Base-by-base conservation (phyloP, 169 alveolate species). In the Babesia sp. region DNA sequence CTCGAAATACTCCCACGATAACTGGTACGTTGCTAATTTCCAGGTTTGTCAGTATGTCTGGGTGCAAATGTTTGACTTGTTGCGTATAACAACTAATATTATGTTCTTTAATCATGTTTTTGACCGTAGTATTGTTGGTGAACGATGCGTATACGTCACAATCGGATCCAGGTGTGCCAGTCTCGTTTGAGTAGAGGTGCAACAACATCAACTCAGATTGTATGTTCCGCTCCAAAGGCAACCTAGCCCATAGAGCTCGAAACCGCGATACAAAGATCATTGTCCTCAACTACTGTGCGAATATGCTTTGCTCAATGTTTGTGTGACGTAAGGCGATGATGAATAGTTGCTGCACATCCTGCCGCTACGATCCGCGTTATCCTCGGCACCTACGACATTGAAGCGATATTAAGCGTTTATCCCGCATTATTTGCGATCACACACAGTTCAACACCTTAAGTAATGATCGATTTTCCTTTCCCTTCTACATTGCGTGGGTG, bases 11-110 rank as follows among this genome's bases (percentile, higher is more conserved):
- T 26, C 74, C 80, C 39, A 76, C 45, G 16, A 68, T 31, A 5
- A 69, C 61, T 28, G 86, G 86, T 1, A 67, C 86, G 33, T 73
- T 76, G 8, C 34, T 66, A 24, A 76, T 51, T 18, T 55, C 80
- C 4, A 76, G 57, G 37, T 55, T 53, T 22, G 69, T 63, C 24
- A 76, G 14, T 0, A 66, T 24, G 12, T 54, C 57, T 2, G 55
- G 56, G 31, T 58, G 79, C 29, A 67, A 18, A 9, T 60, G 37
- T 0, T 44, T 34, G 20, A 67, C 66, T 28, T 76, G 73, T 48
- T 54, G 59, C 0, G 53, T 51, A 16, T 66, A 76, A 34, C 86
- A 76, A 26, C 50, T 66, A 24, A 76, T 66, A 33, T 53, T 50
- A n/a, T 55, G 54, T 3, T 60, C 53, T 33, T 50, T 41, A 12